phyloP scores from a whole-genome alignment of 2,329 filamentous ascomycete genomes.

The Claviceps monticola region DNA sequence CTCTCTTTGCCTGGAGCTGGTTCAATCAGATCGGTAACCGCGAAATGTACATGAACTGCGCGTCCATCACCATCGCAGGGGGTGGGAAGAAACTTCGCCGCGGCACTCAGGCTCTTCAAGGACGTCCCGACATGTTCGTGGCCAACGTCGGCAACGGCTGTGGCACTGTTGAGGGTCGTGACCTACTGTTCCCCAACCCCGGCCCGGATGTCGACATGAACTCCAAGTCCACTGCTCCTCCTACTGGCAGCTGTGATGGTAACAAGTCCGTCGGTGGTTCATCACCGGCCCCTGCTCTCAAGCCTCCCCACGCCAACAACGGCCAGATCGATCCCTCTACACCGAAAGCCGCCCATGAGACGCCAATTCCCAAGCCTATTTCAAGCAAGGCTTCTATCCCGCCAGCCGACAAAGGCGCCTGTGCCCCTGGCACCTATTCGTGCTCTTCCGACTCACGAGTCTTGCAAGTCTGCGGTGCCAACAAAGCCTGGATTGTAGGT shows the following conservation, averaged over 20 bases:
- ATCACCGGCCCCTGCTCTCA: not conserved
- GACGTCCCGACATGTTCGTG: conserved; percentile 49
- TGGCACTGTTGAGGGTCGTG: conserved; percentile 36
- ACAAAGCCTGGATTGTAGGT: conserved; percentile 1
- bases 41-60: conserved; percentile 61
- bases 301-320: not conserved
- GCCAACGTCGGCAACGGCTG: conserved; percentile 50
- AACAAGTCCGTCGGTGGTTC: not conserved
- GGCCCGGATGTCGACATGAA: conserved; percentile 31
- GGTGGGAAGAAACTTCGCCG: conserved; percentile 22
- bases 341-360: not conserved
- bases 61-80: conserved; percentile 36
- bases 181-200: conserved; percentile 50
- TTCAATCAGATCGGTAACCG: conserved; percentile 50
- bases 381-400: not conserved
- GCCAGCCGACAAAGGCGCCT: not conserved
- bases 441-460: not conserved
- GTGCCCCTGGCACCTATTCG: not conserved
- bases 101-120: conserved; percentile 24
- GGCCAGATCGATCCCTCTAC: not conserved
- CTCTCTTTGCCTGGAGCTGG: conserved; percentile 49
- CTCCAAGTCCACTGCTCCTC: not conserved
- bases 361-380: not conserved
- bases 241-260: not conserved
- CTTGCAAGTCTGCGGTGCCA: conserved; percentile 1